A percentile compares a stretch with the other conserved stretches of the same genome.
Conservation (phyloP, 768 basidiomycete species). For the Lactarius evosmus region DNA sequence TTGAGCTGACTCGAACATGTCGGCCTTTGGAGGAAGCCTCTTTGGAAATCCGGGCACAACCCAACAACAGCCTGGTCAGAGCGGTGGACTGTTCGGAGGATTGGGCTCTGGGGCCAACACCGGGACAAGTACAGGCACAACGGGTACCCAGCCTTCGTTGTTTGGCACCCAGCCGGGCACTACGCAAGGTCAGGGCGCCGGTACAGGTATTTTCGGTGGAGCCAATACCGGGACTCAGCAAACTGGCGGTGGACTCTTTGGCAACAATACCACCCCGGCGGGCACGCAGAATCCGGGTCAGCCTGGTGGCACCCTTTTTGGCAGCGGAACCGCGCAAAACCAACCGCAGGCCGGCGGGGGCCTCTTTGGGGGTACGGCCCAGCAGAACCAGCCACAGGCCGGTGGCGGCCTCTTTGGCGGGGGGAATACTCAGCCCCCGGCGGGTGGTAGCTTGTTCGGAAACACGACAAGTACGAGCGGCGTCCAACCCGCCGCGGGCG, state of each 20-base stretch:
- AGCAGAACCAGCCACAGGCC: slow-evolving; percentile 1
- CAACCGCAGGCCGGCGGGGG: slow-evolving; percentile 23
- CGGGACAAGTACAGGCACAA: not conserved
- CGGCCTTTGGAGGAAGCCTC: slow-evolving; percentile 18
- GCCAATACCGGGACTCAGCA: slow-evolving; percentile 16
- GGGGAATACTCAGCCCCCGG: slow-evolving; percentile 8
- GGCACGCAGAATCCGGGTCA: slow-evolving; percentile 5
- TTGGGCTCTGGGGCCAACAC: slow-evolving; percentile 14
- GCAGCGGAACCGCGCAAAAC: slow-evolving; percentile 8
- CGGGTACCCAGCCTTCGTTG: slow-evolving; percentile 1
- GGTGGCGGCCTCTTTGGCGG: slow-evolving; percentile 14
- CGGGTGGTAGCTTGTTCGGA: slow-evolving; percentile 35
- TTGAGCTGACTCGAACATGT: slow-evolving; percentile 17
- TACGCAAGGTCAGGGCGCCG: slow-evolving; percentile 4
- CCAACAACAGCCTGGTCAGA: slow-evolving; percentile 30
- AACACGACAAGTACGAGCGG: slow-evolving; percentile 25
- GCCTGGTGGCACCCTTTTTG: slow-evolving; percentile 15
- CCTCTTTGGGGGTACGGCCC: slow-evolving; percentile 26
- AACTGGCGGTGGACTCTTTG: slow-evolving; percentile 30
- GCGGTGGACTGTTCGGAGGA: slow-evolving; percentile 24
- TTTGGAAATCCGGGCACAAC: slow-evolving; percentile 27
- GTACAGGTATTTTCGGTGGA: slow-evolving; percentile 11
- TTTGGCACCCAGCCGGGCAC: slow-evolving; percentile 21
- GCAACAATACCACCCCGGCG: slow-evolving; percentile 9
- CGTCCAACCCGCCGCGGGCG: slow-evolving; percentile 18